phyloP scores from a whole-genome alignment of 768 basidiomycete genomes.

The Melanogaster broomeanus region DNA sequence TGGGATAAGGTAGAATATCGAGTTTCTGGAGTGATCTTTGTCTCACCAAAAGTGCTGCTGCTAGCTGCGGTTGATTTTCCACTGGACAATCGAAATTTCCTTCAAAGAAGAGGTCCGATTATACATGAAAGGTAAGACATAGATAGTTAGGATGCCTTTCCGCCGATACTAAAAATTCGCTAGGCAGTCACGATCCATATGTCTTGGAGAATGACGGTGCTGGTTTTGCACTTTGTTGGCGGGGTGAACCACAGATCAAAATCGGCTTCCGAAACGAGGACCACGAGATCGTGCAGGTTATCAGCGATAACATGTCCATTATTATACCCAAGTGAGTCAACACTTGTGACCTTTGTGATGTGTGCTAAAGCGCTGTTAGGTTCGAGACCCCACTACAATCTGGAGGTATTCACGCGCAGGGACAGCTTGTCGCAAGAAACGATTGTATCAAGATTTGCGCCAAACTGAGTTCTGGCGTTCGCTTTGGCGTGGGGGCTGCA shows the following conservation, averaged over 20 bases:
- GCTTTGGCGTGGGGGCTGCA: conserved; percentile 82
- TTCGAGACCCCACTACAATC: conserved; percentile 15
- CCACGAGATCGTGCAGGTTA: conserved; percentile 79
- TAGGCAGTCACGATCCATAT: conserved; percentile 86
- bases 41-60: conserved; percentile 7
- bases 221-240: conserved; percentile 87
- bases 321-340: conserved; percentile 81
- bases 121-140: conserved; percentile 77
- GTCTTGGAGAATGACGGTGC: conserved; percentile 68
- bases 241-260: conserved; percentile 67
- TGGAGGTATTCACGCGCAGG: conserved; percentile 18
- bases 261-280: conserved; percentile 73
- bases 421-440: conserved; percentile 20
- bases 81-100: conserved; percentile 72
- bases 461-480: conserved; percentile 78
- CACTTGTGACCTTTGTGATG: background rate
- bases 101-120: conserved; percentile 75
- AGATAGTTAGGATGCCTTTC: background rate
- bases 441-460: conserved; percentile 75
- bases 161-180: conserved; percentile 7
- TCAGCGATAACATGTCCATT: conserved; percentile 77
- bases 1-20: conserved; percentile 82
- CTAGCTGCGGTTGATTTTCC: conserved; percentile 76
- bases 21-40: background rate
- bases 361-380: conserved; percentile 12